These are phyloP conservation scores for Panaeolus papilionaceus DNA, from an alignment of 768 basidiomycete species.

Conservation along the genomic window DNA sequence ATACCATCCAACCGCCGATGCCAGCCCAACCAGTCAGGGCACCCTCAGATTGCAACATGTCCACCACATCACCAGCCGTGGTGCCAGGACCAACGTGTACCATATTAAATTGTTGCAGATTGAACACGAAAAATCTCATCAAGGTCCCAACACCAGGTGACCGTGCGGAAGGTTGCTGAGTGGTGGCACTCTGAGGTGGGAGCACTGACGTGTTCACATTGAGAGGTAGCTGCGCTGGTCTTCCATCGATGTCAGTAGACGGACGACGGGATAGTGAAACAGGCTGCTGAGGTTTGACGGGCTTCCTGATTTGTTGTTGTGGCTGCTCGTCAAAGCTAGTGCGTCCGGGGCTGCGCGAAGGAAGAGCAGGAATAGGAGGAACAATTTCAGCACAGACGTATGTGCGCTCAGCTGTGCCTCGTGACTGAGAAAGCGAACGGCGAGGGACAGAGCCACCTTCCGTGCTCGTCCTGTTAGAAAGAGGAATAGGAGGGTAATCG, in stretches of 20 bases:
- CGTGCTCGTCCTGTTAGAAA: not conserved
- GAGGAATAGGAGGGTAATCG: not conserved
- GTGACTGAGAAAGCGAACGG: not conserved
- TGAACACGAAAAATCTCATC: constrained; percentile 79
- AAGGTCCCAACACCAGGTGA: constrained; percentile 44
- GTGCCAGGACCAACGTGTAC: constrained; percentile 74
- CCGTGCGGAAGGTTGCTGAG: constrained; percentile 18
- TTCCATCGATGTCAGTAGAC: constrained; percentile 38
- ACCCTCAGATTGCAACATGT: constrained; percentile 68
- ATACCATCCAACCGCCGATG: constrained; percentile 85
- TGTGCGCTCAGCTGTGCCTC: not conserved
- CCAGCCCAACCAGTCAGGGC: constrained; percentile 65
- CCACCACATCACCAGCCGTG: constrained; percentile 75
- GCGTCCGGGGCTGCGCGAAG: not conserved
- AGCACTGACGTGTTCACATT: not conserved
- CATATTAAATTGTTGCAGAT: constrained; percentile 76
- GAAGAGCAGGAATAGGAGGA: not conserved
- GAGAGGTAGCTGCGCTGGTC: not conserved
- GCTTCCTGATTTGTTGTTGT: not conserved
- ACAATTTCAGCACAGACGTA: not conserved
- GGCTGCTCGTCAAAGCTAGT: not conserved
- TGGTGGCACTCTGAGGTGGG: not conserved
- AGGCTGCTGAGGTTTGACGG: not conserved
- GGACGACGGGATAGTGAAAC: constrained; percentile 13
- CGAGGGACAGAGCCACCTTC: not conserved